Percentiles rank a stretch among this genome's conserved stretches.
Conservation (phyloP, 179 eudicot species). For the Pouteria campechiana region DNA sequence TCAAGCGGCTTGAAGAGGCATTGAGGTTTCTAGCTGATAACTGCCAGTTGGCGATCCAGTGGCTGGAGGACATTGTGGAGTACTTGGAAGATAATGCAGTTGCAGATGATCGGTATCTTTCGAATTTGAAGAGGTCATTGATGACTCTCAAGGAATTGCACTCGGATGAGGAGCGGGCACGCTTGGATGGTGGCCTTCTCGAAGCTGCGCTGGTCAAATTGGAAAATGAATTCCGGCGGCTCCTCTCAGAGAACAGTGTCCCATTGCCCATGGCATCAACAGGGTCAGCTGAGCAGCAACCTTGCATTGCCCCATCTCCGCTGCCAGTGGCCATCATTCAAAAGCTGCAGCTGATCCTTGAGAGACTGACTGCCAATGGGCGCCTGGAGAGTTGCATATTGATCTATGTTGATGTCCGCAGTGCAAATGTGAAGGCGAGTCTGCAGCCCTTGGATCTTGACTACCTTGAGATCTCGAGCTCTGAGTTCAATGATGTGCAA, state of each 20-base stretch:
- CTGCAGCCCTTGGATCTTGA: conserved; percentile 79
- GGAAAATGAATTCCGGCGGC: conserved; percentile 65
- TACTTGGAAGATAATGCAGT: conserved; percentile 84
- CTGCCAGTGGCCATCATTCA: conserved; percentile 70
- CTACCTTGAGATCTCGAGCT: conserved; percentile 78
- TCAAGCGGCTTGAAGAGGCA: conserved; percentile 87
- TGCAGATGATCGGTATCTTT: conserved; percentile 65
- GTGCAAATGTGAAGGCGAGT: conserved; percentile 78
- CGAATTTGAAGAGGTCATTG: conserved; percentile 44
- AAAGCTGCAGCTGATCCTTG: conserved; percentile 82
- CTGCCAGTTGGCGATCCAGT: conserved; percentile 94
- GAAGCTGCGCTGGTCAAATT: conserved; percentile 69
- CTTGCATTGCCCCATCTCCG: conserved; percentile 82
- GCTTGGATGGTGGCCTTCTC: conserved; percentile 79
- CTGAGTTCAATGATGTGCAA: conserved; percentile 81
- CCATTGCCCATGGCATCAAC: conserved; percentile 79
- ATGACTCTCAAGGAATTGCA: conserved; percentile 54
- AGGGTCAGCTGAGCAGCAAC: conserved; percentile 33
- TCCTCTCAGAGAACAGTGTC: conserved; percentile 57
- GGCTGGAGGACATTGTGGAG: conserved; percentile 96
- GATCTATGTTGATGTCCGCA: conserved; percentile 81
- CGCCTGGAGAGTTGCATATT: conserved; percentile 77
- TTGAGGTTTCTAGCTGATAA: conserved; percentile 74
- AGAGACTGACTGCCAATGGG: conserved; percentile 70
- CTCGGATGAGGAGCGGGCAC: conserved; percentile 40